Conservation (phyloP, 345 rosid species). For the Streptanthus diversifolius region DNA sequence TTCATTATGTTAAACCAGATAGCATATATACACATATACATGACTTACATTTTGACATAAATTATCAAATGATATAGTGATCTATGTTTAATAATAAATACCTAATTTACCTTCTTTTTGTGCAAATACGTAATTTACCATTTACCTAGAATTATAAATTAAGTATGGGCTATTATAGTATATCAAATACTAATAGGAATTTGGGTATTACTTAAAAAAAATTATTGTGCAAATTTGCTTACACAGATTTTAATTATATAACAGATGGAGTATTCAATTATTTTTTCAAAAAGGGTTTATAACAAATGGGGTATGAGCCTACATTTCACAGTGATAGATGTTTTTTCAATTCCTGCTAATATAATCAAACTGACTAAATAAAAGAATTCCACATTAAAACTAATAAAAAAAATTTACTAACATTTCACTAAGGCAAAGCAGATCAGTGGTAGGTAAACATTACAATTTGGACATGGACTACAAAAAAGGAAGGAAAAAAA, state of each 20-base stretch:
- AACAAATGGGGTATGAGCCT: neutral
- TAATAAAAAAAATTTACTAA: neutral
- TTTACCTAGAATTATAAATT: neutral
- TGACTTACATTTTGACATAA: neutral
- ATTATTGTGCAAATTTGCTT: neutral
- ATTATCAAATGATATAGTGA: neutral
- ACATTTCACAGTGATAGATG: neutral
- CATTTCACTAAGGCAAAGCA: no score
- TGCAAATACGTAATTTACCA: neutral
- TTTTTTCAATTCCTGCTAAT: neutral
- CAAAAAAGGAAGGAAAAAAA: neutral
- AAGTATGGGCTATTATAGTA: neutral
- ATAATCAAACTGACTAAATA: neutral
- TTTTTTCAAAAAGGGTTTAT: neutral
- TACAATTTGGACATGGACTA: neutral
- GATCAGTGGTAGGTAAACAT: no score
- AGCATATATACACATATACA: neutral
- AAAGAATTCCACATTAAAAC: neutral
- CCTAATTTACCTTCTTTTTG: no score
- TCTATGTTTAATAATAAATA: neutral
- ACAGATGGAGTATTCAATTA: neutral
- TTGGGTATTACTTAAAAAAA: neutral
- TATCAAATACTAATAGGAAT: neutral
- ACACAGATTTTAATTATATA: neutral
- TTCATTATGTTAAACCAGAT: neutral